A percentile compares a stretch with the other conserved stretches of the same genome.
Evolutionary conservation across 1,284 basidiomycete species (phyloP).

Genomic region (Papiliotrema flavescens): DNA sequence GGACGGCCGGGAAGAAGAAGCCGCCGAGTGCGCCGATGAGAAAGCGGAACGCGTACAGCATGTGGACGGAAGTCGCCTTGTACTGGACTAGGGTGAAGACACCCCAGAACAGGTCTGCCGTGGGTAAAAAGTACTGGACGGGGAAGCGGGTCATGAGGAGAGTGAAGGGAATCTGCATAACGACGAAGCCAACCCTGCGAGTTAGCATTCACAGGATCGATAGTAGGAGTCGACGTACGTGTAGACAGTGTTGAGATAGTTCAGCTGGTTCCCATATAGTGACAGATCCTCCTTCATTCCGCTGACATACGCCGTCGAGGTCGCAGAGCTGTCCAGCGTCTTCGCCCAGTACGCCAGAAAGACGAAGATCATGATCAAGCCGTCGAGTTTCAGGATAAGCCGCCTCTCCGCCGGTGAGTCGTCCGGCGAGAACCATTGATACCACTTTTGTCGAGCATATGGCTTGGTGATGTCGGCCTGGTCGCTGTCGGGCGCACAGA

Average conservation of each 20-base stretch:
- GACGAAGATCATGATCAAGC: neutral
- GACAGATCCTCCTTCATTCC: conserved; percentile 75
- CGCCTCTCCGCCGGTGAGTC: neutral
- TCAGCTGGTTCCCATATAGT: conserved; percentile 67
- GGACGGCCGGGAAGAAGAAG: neutral
- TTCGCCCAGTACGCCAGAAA: neutral
- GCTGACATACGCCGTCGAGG: conserved; percentile 54
- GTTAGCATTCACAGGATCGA: neutral
- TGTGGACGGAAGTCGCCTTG: neutral
- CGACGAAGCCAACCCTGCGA: neutral
- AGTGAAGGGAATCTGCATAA: neutral
- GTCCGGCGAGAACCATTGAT: neutral
- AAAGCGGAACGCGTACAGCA: neutral
- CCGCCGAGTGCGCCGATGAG: neutral
- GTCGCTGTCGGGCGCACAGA: neutral
- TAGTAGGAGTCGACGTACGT: neutral
- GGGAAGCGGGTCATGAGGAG: neutral
- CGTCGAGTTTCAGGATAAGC: neutral
- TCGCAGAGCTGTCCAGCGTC: neutral
- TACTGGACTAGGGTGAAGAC: conserved; percentile 7
- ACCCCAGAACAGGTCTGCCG: conserved; percentile 30
- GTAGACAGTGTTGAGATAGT: conserved; percentile 47
- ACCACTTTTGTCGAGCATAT: neutral
- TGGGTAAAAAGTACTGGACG: conserved; percentile 15
- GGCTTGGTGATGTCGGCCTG: too few relatives aligned